Conservation (phyloP, 2,329 filamentous ascomycete genomes). For the Plenodomus lindquistii region DNA sequence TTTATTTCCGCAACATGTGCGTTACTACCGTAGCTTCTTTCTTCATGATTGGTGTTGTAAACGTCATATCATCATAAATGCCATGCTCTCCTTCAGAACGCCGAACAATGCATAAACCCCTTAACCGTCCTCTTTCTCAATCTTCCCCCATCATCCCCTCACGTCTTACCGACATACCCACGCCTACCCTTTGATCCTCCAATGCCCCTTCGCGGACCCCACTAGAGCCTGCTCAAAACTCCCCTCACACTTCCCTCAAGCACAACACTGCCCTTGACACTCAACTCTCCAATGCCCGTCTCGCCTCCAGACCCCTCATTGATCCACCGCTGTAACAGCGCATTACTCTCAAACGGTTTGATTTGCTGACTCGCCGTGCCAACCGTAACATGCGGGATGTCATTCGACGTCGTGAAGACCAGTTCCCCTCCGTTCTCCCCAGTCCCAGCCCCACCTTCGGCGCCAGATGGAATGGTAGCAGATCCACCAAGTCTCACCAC, state of each 20-base stretch:
- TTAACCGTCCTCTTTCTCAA: too few species aligned
- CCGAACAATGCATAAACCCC: too few species aligned
- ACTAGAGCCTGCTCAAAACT: constrained; percentile 36
- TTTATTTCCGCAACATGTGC: too few species aligned
- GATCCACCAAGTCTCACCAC: constrained; percentile 65
- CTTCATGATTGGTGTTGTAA: too few species aligned
- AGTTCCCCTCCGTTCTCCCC: constrained; percentile 55
- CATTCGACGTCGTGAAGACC: constrained; percentile 68
- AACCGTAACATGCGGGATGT: constrained; percentile 83
- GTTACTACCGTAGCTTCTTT: too few species aligned
- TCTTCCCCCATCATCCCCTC: too few species aligned
- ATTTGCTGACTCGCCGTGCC: constrained; percentile 75
- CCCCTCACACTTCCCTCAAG: constrained; percentile 60
- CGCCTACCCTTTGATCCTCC: background rate
- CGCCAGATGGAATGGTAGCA: constrained; percentile 21
- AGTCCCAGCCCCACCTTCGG: constrained; percentile 36
- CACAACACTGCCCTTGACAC: constrained; percentile 59
- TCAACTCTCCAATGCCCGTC: constrained; percentile 59
- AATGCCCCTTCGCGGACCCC: background rate
- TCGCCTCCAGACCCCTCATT: constrained; percentile 57
- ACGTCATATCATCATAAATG: too few species aligned
- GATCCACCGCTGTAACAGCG: constrained; percentile 76
- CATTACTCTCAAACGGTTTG: constrained; percentile 95
- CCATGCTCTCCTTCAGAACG: too few species aligned
- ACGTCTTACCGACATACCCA: background rate